Base-by-base conservation (phyloP, 768 basidiomycete genomes). In the Xerocomellus amylosporus region DNA sequence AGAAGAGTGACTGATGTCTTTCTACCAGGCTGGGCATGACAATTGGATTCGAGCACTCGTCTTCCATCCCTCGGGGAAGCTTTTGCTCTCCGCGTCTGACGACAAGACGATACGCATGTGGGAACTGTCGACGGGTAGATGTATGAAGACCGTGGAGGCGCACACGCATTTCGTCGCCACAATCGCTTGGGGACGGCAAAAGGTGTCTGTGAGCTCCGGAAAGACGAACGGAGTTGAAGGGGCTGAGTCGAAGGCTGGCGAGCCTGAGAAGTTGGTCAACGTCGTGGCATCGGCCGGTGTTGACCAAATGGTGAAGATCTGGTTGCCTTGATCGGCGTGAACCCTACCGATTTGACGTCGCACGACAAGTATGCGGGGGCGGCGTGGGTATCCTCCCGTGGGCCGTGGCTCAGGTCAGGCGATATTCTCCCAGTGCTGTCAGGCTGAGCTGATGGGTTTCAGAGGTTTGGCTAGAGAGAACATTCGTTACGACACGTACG, bases 31-130 rank as follows among this genome's bases (percentile, higher is more conserved):
- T 36, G 88, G 88, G 13, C 88, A 96, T 65, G 91, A 94, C 70
- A 92, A 93, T 62, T 96, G 93, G 93, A 79, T 96, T 47, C 84
- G 91, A 53, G 88, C 86, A 1, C 77, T 96, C 41, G 84, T 88
- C 17, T 95, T 95, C 75, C 93, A 95, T 71, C 93, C 93, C 0
- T 83, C 83, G 10, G 93, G 93, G 15, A 94, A 94, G 70, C 88
- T 84, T 68, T 81, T 96, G 13, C 77, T 96, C n/a, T 93, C 92
- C 9, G 90, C 88, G 5, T 89, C 90, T 13, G 93, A 96, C 69
- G 93, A 96, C 77, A 90, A 93, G 72, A 90, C 90, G 10, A 83
- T 95, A 60, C 84, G 90, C 9, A 80, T 95, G 9, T 96, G 93
- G 93, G 93, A 95, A 63, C 75, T 96, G 34, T 78, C 81, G 40